phyloP scores from a whole-genome alignment of 306 rosid genomes.

The Clitoria ternatea region DNA sequence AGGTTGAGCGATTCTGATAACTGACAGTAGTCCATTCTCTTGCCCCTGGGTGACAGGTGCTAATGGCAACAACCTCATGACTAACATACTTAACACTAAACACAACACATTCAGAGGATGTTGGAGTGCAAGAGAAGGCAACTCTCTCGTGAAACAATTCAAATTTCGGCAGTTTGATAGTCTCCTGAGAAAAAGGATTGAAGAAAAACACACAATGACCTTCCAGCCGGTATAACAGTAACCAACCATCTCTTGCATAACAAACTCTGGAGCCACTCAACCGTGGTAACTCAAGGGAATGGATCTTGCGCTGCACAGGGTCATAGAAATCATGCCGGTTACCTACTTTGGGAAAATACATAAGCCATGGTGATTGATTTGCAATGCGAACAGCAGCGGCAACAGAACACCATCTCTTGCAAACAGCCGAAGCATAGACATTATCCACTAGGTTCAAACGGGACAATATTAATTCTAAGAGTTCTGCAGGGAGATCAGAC shows the following conservation, averaged over 20 bases:
- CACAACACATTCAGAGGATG: constrained; percentile 59
- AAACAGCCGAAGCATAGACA: constrained; percentile 58
- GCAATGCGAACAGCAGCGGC: constrained; percentile 63
- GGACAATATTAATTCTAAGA: constrained; percentile 54
- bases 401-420: constrained; percentile 71
- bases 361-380: constrained; percentile 72
- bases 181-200: constrained; percentile 62
- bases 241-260: constrained; percentile 84
- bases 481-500: constrained; percentile 67
- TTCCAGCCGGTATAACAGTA: constrained; percentile 65
- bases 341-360: constrained; percentile 77
- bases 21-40: constrained; percentile 66
- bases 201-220: constrained; percentile 63
- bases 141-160: constrained; percentile 81
- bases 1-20: constrained; percentile 76
- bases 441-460: constrained; percentile 52
- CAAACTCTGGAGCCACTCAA: constrained; percentile 72
- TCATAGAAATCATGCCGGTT: constrained; percentile 65
- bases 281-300: constrained; percentile 61
- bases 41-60: constrained; percentile 76
- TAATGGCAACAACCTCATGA: constrained; percentile 66
- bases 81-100: constrained; percentile 77
- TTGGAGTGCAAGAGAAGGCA: constrained; percentile 85
- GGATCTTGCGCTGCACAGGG: constrained; percentile 57
- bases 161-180: constrained; percentile 67